These are phyloP conservation scores for Leptodontidium sp. DNA, from an alignment of 2,329 filamentous ascomycete genomes.

Conservation along the genomic window DNA sequence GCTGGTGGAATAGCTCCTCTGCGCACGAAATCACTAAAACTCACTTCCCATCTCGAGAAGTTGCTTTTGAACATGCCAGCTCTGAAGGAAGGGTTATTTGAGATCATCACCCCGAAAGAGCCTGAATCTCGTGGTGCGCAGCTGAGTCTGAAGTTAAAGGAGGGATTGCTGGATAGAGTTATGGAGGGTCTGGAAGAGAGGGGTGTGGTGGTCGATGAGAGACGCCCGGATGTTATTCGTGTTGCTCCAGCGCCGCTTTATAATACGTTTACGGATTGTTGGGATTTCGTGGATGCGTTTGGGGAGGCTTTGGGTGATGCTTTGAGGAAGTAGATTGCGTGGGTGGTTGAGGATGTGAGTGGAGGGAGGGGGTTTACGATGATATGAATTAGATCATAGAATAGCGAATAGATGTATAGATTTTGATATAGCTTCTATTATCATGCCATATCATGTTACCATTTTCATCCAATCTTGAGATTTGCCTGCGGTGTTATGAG, in stretches of 20 bases:
- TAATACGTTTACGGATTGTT: conserved; percentile 74
- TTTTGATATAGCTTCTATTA: no score
- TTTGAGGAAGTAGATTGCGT: not conserved
- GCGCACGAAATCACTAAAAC: conserved; percentile 68
- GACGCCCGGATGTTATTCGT: conserved; percentile 77
- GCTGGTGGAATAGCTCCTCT: conserved; percentile 68
- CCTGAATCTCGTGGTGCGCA: conserved; percentile 74
- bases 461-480: no score
- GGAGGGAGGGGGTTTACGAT: not conserved
- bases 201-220: conserved; percentile 76
- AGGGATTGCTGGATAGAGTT: conserved; percentile 68
- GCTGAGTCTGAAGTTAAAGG: conserved; percentile 68
- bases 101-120: conserved; percentile 71
- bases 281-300: conserved; percentile 60
- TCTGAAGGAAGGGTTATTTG: conserved; percentile 51
- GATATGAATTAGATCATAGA: not conserved
- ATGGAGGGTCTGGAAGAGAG: conserved; percentile 66
- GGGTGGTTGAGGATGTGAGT: not conserved
- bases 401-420: not conserved
- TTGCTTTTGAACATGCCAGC: conserved; percentile 57
- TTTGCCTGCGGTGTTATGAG: no score
- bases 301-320: conserved; percentile 48
- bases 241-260: conserved; percentile 80
- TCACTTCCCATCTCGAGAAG: conserved; percentile 75
- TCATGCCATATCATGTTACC: no score